A percentile compares a stretch with the other conserved stretches of the same genome.
Conservation (phyloP, 345 rosid genomes). For the Populus simonii region DNA sequence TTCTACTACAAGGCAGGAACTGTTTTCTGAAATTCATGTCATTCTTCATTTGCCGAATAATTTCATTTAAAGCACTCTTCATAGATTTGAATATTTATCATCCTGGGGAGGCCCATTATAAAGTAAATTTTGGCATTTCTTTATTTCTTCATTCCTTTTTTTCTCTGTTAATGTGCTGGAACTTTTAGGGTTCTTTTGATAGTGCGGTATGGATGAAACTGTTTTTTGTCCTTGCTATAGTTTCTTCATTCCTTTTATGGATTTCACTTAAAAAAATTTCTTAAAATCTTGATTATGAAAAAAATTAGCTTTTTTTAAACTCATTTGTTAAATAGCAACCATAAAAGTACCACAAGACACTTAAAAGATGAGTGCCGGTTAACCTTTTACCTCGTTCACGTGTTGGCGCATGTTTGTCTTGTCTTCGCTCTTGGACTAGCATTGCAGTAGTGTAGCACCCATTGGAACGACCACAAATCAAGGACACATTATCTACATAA, state of each 20-base stretch:
- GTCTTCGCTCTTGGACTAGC: neutral
- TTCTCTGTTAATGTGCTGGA: neutral
- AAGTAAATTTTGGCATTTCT: neutral
- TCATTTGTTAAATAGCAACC: no score
- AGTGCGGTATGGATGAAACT: neutral
- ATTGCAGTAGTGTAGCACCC: neutral
- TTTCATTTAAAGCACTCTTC: neutral
- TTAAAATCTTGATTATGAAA: no score
- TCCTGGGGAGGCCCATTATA: neutral
- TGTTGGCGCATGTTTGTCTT: neutral
- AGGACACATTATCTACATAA: neutral
- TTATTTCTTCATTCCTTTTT: no score
- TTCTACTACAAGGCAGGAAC: slow-evolving; percentile 10
- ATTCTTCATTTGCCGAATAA: neutral
- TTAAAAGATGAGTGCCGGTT: no score
- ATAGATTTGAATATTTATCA: neutral
- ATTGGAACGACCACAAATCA: no score
- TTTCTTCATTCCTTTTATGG: no score
- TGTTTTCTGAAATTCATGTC: slow-evolving; percentile 3
- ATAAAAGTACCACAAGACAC: no score
- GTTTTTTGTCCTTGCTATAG: no score
- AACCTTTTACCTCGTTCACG: no score
- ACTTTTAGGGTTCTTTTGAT: neutral
- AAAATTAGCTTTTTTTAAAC: no score
- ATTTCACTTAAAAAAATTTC: neutral